Evolutionary conservation across 2,329 filamentous ascomycete species (phyloP), one percentile per base, ranked within the genome.

Genomic region (Cladophialophora immunda): DNA sequence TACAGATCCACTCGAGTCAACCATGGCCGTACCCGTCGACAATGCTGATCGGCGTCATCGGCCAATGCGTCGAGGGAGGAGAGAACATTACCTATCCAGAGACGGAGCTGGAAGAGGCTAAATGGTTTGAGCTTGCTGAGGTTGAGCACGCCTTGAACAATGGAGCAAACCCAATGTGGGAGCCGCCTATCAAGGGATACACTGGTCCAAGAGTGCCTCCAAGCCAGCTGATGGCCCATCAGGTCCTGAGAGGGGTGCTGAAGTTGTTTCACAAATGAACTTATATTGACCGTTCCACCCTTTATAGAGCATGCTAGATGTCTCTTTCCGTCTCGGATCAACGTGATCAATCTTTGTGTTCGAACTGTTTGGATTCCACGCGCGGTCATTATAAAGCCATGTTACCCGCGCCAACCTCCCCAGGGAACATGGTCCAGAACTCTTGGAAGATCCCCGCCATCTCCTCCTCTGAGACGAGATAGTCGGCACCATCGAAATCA

Each of bases 1-100:
- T 95, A 4, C 87, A 93, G 25, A 87, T 95, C 62, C 92, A 95
- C 78, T 92, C 89, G 52, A 91, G 90, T 32, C 92, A 95, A 80
- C 92, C 92, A 1, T 95, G 92, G 92, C 92, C 92, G 2, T 95
- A 92, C 76, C 92, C 92, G 0, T 88, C 91, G 0, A 94, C 89
- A 73, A 77, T 95, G 73, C 94, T 95, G 90, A 92, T 95, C 72
- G 92, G 85, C 4, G 93, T 93, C 1, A 89, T 98, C 73, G 94
- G 90, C 0, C 94, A 98, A 81, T 68, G 66, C 29, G 79, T 78
- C 61, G 92, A 93, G 3, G 81, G 91, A 17, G 91, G 92, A 0
- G 87, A 84, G 5, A 92, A 92, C 25, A 81, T 98, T 3, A 88
- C 90, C 8, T 91, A 98, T 77, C 66, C 64, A 25, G 95, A 99